Base-by-base conservation (phyloP, 2,329 filamentous ascomycete species). In the Aureobasidium uvarum region DNA sequence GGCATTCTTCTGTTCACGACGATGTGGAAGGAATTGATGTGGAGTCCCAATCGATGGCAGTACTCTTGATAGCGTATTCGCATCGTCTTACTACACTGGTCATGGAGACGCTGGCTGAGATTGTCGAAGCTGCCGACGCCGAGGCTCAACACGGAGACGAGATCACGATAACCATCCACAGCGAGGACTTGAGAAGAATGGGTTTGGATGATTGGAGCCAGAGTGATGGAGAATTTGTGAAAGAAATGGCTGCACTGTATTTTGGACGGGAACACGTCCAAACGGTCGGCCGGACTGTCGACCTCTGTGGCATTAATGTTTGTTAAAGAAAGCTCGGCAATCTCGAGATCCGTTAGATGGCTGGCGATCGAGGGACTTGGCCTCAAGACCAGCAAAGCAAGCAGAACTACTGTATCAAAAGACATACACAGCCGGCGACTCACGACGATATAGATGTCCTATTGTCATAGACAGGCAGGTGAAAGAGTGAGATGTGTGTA, bases 161-260 rank as follows among this genome's bases (percentile, higher is more conserved):
- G 74, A 74, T 5, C 73, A 69, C n/a, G 70, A 76, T 69, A 23
- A 62, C 73, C 68, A 78, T 94, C 25, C 84, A 83, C 68, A 85
- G 84, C 69, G 86, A 87, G 31, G 86, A 89, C 64, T 74, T 94
- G 58, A 83, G 85, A 66, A 80, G 82, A 52, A 89, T 94, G 86
- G 91, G 91, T 0, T 81, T 95, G 23, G 91, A 95, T 71, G 81
- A 87, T 0, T 95, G 90, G 90, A 92, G 89, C 73, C 80, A 83
- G 38, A 80, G 80, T 18, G 91, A 94, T 73, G 85, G 84, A n/a
- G 80, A 80, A 2, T 94, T 93, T 72, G 83, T 91, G 18, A 79
- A 79, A 68, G 86, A 87, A 64, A 79, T 90, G 59, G 79, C 85
- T 51, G 81, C 76, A 68, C 77, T 84, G 68, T 94, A 91, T 77